A percentile compares a stretch with the other conserved stretches of the same genome.
phyloP scores from a whole-genome alignment of 306 rosid species.

The Astragalus membranaceus region DNA sequence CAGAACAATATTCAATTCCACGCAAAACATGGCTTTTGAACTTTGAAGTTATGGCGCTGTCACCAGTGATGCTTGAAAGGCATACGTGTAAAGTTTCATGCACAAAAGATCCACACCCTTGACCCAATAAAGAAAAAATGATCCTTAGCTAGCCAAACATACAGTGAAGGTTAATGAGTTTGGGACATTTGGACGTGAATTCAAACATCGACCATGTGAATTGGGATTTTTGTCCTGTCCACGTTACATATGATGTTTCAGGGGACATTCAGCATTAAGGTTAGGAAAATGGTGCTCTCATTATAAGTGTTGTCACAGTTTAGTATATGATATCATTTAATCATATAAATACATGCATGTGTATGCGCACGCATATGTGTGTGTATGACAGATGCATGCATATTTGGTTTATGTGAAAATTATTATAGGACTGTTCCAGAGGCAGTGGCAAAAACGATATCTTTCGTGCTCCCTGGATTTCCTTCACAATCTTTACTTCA shows the following conservation, averaged over 20 bases:
- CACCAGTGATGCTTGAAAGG: slow-evolving; percentile 11
- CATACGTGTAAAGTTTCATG: neutral
- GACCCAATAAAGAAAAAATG: too few relatives aligned
- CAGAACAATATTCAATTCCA: neutral
- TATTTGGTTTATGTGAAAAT: neutral
- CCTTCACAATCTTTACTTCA: slow-evolving; percentile 5
- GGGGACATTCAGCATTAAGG: neutral
- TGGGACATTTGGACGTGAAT: too few relatives aligned
- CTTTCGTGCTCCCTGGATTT: neutral
- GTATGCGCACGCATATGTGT: too few relatives aligned
- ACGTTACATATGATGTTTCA: neutral
- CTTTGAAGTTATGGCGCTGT: slow-evolving; percentile 21
- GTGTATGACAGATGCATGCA: too few relatives aligned
- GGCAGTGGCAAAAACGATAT: neutral
- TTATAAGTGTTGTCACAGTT: too few relatives aligned
- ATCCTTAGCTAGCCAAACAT: too few relatives aligned
- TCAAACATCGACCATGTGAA: too few relatives aligned
- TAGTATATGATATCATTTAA: too few relatives aligned
- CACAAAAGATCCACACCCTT: neutral
- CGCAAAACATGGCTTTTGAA: slow-evolving; percentile 2
- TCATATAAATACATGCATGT: too few relatives aligned
- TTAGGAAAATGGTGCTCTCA: neutral
- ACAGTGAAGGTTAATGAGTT: too few relatives aligned
- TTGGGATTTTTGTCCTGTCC: neutral
- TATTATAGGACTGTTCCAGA: neutral